Evolutionary conservation across 345 rosid species (phyloP).

Genomic region (Lepidium africanum): DNA sequence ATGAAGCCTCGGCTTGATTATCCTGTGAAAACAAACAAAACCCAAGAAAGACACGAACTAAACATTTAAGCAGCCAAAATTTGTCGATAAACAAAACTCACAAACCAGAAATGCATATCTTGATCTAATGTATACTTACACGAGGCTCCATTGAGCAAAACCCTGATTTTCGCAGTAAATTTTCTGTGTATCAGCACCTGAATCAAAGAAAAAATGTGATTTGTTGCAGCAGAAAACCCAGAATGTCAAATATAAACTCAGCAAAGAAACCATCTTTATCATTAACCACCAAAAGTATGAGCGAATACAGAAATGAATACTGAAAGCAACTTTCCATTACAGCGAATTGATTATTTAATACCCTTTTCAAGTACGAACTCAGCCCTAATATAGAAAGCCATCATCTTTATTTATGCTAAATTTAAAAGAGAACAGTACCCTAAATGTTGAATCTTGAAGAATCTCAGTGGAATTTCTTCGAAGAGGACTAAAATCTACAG

Average conservation of each 20-base stretch:
- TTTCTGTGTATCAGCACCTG: slow-evolving; percentile 10
- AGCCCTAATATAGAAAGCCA: slow-evolving; percentile 20
- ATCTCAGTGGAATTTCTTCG: slow-evolving; percentile 3
- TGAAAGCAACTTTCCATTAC: slow-evolving; percentile 10
- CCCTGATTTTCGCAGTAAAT: background rate
- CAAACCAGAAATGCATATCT: background rate
- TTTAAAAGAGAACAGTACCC: slow-evolving; percentile 1
- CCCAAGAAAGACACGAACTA: background rate
- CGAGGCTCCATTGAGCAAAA: slow-evolving; percentile 23
- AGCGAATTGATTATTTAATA: background rate
- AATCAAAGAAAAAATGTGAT: slow-evolving; percentile 1
- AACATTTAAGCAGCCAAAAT: background rate
- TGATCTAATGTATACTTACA: slow-evolving; percentile 9
- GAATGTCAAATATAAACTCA: background rate
- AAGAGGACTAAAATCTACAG: background rate
- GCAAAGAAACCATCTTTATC: background rate
- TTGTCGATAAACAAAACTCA: background rate
- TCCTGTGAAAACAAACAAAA: slow-evolving; percentile 19
- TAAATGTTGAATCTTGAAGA: slow-evolving; percentile 21
- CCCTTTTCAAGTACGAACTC: background rate
- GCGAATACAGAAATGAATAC: background rate
- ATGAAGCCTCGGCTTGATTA: slow-evolving; percentile 32
- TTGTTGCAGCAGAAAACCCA: background rate
- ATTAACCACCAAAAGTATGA: background rate
- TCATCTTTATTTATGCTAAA: background rate